These are phyloP conservation scores for Biscogniauxia sp. DNA, from an alignment of 2,329 filamentous ascomycete species.

Conservation along the genomic window DNA sequence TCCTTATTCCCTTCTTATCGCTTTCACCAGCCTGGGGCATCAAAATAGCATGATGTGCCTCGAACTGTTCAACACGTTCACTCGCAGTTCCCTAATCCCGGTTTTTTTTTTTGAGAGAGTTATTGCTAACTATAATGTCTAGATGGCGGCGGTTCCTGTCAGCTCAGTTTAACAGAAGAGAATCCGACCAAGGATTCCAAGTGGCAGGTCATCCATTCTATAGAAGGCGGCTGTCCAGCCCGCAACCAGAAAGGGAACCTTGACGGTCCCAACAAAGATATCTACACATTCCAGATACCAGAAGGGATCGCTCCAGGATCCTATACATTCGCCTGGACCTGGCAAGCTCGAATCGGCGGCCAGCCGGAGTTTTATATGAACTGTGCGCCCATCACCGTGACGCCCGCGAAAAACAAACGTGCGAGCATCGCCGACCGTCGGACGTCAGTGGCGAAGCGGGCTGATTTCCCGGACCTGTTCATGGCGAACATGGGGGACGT, in stretches of 20 bases:
- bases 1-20: not conserved
- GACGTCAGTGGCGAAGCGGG: conserved; percentile 17
- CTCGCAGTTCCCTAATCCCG: conserved; percentile 40
- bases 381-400: conserved; percentile 63
- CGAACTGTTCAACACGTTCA: not conserved
- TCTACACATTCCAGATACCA: conserved; percentile 60
- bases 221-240: conserved; percentile 67
- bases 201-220: conserved; percentile 71
- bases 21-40: too few species aligned
- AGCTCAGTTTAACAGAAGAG: conserved; percentile 68
- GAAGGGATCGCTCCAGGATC: conserved; percentile 57
- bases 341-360: conserved; percentile 66
- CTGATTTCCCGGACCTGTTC: conserved; percentile 62
- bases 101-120: conserved; percentile 59
- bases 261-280: conserved; percentile 39
- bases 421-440: conserved; percentile 12
- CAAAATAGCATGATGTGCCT: too few species aligned
- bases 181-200: conserved; percentile 50
- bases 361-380: conserved; percentile 79
- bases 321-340: conserved; percentile 71
- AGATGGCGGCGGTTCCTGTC: conserved; percentile 72
- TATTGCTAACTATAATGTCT: conserved; percentile 50
- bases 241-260: conserved; percentile 49
- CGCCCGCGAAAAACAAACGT: conserved; percentile 22
- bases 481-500: conserved; percentile 58